A percentile compares a stretch with the other conserved stretches of the same genome.
phyloP scores from a whole-genome alignment of 2,329 filamentous ascomycete species.

The Stagonosporopsis vannaccii region DNA sequence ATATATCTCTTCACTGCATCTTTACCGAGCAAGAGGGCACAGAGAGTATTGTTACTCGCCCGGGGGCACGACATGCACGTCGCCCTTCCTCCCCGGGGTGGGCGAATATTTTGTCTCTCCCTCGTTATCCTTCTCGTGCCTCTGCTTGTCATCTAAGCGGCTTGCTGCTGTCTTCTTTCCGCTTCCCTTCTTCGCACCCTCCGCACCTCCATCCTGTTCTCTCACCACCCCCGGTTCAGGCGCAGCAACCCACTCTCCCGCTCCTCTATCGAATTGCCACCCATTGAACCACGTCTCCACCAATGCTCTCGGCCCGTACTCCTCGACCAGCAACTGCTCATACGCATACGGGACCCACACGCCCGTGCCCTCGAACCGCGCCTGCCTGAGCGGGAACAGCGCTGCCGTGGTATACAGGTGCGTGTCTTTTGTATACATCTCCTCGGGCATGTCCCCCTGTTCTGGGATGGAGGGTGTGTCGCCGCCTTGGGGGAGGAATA shows the following conservation, averaged over 20 bases:
- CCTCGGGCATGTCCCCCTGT: neutral
- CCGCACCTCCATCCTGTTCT: neutral
- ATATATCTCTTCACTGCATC: neutral
- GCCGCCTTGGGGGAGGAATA: neutral
- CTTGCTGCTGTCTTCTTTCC: too few species aligned
- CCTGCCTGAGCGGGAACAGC: slow-evolving; percentile 64
- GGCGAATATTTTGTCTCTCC: neutral
- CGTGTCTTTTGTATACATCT: slow-evolving; percentile 60
- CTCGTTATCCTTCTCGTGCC: slow-evolving; percentile 1
- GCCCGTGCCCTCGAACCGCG: slow-evolving; percentile 61
- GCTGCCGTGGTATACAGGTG: slow-evolving; percentile 62
- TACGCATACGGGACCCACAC: slow-evolving; percentile 66
- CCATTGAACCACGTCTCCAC: slow-evolving; percentile 55
- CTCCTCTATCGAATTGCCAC: slow-evolving; percentile 51
- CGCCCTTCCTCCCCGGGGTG: neutral
- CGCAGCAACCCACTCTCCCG: slow-evolving; percentile 32
- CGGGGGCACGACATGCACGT: slow-evolving; percentile 7
- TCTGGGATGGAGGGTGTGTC: too few species aligned
- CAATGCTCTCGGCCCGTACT: slow-evolving; percentile 62
- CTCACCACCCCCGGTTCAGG: neutral
- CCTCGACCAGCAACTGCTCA: slow-evolving; percentile 60
- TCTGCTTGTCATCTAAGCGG: neutral
- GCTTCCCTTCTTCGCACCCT: neutral
- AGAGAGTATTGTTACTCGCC: neutral
- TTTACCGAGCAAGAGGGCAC: too few species aligned